Evolutionary conservation across 805 yeast genomes (phyloP).

Genomic region (Debaryomyces tyrocola): DNA sequence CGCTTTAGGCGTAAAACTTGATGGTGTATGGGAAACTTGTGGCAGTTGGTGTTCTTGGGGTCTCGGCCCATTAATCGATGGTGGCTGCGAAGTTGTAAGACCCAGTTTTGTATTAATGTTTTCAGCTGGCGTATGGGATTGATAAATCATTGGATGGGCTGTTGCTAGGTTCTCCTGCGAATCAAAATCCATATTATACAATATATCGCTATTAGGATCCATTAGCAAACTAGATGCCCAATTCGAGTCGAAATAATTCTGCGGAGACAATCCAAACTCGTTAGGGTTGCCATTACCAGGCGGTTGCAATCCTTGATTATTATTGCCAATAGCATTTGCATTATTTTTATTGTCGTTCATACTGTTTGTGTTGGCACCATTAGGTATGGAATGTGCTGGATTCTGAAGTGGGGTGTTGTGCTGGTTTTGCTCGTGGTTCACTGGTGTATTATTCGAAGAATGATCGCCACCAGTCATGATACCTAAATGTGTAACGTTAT

Average conservation of each 20-base stretch:
- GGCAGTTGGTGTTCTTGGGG: background rate
- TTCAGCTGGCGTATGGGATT: background rate
- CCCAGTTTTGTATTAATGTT: background rate
- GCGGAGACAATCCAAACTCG: constrained; percentile 1
- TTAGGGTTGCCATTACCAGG: background rate
- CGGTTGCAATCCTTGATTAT: background rate
- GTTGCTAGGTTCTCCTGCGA: constrained; percentile 2
- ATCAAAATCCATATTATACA: constrained; percentile 33
- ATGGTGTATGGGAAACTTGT: background rate
- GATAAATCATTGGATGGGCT: background rate
- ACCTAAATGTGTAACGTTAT: background rate
- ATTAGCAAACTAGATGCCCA: constrained; percentile 37
- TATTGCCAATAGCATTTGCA: background rate
- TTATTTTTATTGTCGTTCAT: background rate
- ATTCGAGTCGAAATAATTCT: constrained; percentile 19
- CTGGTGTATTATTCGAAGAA: background rate
- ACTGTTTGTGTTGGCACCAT: background rate
- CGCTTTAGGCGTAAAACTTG: background rate
- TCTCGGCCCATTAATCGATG: background rate
- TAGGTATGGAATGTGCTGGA: background rate
- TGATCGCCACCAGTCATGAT: constrained; percentile 3
- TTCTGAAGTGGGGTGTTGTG: background rate
- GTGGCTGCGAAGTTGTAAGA: background rate
- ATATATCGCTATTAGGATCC: constrained; percentile 29
- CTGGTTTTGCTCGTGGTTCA: background rate